Percentiles rank a stretch among this genome's conserved stretches.
Evolutionary conservation across 2,329 filamentous ascomycete species (phyloP).

Genomic region (Dichotomopilus funicola): DNA sequence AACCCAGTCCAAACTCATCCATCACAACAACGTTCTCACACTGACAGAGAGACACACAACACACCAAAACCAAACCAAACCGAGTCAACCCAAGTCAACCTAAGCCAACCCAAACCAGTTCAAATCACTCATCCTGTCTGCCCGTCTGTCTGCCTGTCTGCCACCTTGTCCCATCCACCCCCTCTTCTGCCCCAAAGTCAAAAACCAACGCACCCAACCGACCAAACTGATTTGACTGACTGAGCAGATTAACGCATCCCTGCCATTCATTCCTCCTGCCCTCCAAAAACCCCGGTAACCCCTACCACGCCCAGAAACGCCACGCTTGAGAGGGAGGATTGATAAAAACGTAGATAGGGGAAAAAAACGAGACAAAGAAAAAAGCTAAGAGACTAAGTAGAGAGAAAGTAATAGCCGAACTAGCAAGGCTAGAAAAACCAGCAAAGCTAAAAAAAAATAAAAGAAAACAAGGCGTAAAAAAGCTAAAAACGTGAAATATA

Average conservation of each 20-base stretch:
- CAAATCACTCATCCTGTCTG: too few species aligned
- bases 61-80: too few species aligned
- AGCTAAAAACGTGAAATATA: not conserved
- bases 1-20: too few species aligned
- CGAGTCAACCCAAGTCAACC: too few species aligned
- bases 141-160: too few species aligned
- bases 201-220: not conserved
- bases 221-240: not conserved
- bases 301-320: slow-evolving; percentile 6
- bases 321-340: slow-evolving; percentile 11
- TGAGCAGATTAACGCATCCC: not conserved
- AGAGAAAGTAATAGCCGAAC: not conserved
- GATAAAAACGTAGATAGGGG: not conserved
- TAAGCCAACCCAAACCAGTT: too few species aligned
- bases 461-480: not conserved
- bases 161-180: too few species aligned
- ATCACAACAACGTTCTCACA: too few species aligned
- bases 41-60: too few species aligned
- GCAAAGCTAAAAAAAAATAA: not conserved
- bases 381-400: not conserved
- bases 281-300: not conserved
- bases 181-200: too few species aligned
- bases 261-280: not conserved
- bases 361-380: not conserved
- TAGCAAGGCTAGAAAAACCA: too few species aligned